Evolutionary conservation across 805 yeast genomes (phyloP).

Genomic region (Starmerella potacharoeniae): DNA sequence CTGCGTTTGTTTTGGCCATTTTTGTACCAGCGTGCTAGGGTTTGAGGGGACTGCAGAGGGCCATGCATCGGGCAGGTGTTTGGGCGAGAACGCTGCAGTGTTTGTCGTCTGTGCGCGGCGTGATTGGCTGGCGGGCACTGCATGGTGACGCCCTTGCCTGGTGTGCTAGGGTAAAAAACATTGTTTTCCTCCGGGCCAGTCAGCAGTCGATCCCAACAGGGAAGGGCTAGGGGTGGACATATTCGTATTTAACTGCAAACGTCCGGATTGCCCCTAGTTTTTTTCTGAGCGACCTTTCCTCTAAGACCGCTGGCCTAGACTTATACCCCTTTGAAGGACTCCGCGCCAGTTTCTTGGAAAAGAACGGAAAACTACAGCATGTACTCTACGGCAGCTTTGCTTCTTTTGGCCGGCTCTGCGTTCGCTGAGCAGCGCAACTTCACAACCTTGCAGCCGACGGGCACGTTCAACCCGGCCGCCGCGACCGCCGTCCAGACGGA

Average conservation of each 20-base stretch:
- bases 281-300: conserved; percentile 1
- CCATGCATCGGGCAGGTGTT: conserved; percentile 2
- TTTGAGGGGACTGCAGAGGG: neutral
- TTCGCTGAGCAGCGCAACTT: conserved; percentile 22
- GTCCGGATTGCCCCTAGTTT: neutral
- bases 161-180: neutral
- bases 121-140: neutral
- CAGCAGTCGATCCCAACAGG: neutral
- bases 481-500: conserved; percentile 26
- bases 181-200: conserved; percentile 5
- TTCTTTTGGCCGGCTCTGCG: conserved; percentile 21
- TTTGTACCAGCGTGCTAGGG: neutral
- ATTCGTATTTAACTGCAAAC: neutral
- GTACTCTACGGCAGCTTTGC: conserved; percentile 17
- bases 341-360: conserved; percentile 2
- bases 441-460: conserved; percentile 24
- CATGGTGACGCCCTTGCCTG: neutral
- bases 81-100: neutral
- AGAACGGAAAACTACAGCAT: conserved; percentile 6
- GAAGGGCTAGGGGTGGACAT: neutral
- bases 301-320: conserved; percentile 1
- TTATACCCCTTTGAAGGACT: conserved; percentile 9
- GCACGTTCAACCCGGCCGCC: conserved; percentile 25
- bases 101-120: neutral
- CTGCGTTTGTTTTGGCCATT: conserved; percentile 4